Evolutionary conservation across 2,329 filamentous ascomycete species (phyloP), one percentile per base, ranked within the genome.

Genomic region (Dothidotthia symphoricarpi): DNA sequence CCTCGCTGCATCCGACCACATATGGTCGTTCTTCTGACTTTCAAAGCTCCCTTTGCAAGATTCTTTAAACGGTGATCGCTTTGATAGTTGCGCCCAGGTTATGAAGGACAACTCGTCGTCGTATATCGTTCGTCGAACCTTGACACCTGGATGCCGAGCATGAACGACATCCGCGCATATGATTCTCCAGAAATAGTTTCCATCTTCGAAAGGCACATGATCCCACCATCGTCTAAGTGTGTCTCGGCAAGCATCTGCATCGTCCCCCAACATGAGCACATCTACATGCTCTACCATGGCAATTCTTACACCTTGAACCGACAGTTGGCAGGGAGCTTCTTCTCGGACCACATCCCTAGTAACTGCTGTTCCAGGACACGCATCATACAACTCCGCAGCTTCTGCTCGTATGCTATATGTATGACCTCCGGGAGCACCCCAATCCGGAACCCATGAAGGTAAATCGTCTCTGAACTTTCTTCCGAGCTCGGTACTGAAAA

Each of bases 371-470:
- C 28, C 16, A 24, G 4, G 11, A 26, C 15, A 41, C 4, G 31
- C 31, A 14, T 31, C 25, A 26, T 45, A 51, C 11, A 39, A 27
- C 6, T 26, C 11, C 2, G 36, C 25, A 15, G 37, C 35, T 19
- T 42, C 27, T 2, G 38, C 28, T 3, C 42, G 35, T 3, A 24
- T 14, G 2, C 16, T 13, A 10, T 38, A 40, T n/a, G 17, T 32
- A 3, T 31, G 24, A 10, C 33, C 25, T 11, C 40, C 40, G 4
- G 47, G 44, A 5, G 43, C 32, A 16, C 36, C 31, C 53, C 49
- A 59, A 30, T 57, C 49, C 0, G 54, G 50, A 3, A 51, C 55
- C 52, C 50, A 57, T 1, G 45, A 51, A 7, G 52, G 50, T 14
- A 57, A n/a, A 25, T 54, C 45, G 6, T 36, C 15, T 3, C 48